Base-by-base conservation (phyloP, 2,329 filamentous ascomycete genomes). In the Sordariomycetes sp. region DNA sequence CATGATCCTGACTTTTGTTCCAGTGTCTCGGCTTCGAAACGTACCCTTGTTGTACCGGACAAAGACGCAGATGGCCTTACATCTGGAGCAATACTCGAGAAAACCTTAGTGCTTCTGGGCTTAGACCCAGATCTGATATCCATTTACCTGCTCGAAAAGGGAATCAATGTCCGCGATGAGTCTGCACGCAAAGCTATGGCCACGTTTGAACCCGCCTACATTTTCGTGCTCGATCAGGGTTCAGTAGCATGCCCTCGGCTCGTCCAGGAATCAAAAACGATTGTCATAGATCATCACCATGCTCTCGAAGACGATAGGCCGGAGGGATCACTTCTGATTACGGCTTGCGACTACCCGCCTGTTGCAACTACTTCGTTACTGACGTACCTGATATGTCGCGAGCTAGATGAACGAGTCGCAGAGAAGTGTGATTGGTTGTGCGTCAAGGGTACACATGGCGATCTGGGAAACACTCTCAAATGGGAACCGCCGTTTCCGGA, bases 11-110 rank as follows among this genome's bases (percentile, higher is more conserved):
- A 29, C 27, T 21, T 8, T 1, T 5, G 24, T 18, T 33, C 9
- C 40, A 79, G 75, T 50, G 74, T 66, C 14, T 45, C 57, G 12
- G 55, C 70, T 9, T 54, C 64, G 8, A 63, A 72, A 36, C 61
- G 56, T 23, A 72, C 69, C 2, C 52, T 82, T 14, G 74, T 84
- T 11, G 64, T 82, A 0, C 79, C 79, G 0, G 79, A 83, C 47
- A 82, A 82, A 46, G 78, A 82, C 43, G 76, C 76, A 3, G 79
- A 83, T 50, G 79, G 79, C 0, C 58, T 84, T 4, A 70, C 70
- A 3, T 73, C 78, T 3, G 79, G 79, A 1, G 70, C 70, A 2
- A 82, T 82, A 20, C 49, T 83, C 3, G 61, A 72, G 36, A 70
- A 68, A 35, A 80, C 76, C 0, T 58, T 83, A 4, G 51, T 68